phyloP scores from a whole-genome alignment of 2,329 filamentous ascomycete genomes.

The Trichophyton simii region DNA sequence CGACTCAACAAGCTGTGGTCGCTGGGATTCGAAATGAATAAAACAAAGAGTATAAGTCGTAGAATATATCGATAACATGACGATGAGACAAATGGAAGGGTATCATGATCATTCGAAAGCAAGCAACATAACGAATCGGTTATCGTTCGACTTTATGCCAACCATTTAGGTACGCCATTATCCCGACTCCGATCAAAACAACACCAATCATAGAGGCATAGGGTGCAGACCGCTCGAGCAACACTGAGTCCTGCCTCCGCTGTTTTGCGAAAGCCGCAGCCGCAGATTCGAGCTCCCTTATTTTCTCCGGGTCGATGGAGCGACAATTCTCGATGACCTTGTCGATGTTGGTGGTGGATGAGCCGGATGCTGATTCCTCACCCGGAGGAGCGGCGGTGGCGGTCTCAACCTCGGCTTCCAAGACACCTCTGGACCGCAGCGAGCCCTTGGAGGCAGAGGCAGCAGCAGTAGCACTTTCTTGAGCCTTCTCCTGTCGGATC shows the following conservation, averaged over 20 bases:
- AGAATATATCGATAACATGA: conserved; percentile 4
- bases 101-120: conserved; percentile 4
- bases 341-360: background rate
- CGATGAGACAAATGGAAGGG: background rate
- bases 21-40: background rate
- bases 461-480: conserved; percentile 32
- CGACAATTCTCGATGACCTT: background rate
- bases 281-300: conserved; percentile 29
- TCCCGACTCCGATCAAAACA: conserved; percentile 64
- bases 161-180: conserved; percentile 79
- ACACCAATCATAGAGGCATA: conserved; percentile 75
- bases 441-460: conserved; percentile 24
- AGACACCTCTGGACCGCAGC: background rate
- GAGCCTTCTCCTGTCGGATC: conserved; percentile 54
- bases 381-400: background rate
- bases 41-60: background rate
- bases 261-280: conserved; percentile 28
- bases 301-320: conserved; percentile 8
- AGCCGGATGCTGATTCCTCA: background rate
- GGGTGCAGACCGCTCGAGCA: conserved; percentile 48
- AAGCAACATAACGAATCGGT: conserved; percentile 3
- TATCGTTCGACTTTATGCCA: conserved; percentile 50
- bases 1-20: conserved; percentile 1
- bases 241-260: conserved; percentile 21
- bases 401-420: background rate